phyloP scores from a whole-genome alignment of 371 early-diverging fungal species.

The Mucor mucedo region DNA sequence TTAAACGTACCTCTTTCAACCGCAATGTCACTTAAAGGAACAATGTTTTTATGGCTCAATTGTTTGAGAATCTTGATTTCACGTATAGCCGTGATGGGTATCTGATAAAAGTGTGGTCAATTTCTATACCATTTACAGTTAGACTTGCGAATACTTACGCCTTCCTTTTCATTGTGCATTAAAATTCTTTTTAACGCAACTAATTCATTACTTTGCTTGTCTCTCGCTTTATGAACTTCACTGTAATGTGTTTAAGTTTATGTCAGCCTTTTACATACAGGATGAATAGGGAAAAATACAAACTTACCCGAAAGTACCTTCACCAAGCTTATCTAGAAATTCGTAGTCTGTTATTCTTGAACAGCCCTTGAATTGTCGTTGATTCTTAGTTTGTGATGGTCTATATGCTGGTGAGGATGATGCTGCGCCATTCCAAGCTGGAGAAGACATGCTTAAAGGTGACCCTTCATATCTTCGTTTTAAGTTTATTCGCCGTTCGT shows the following conservation, averaged over 20 bases:
- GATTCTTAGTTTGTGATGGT: conserved; percentile 13
- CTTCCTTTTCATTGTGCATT: conserved; percentile 93
- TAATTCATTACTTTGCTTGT: conserved; percentile 69
- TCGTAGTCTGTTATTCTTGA: conserved; percentile 77
- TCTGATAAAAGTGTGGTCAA: conserved; percentile 33
- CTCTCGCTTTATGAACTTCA: conserved; percentile 87
- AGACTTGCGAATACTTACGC: conserved; percentile 54
- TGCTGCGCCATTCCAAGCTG: conserved; percentile 21
- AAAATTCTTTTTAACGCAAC: conserved; percentile 92
- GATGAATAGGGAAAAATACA: not conserved
- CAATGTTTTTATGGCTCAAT: conserved; percentile 84
- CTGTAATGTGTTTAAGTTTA: conserved; percentile 34
- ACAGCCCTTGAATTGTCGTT: conserved; percentile 55
- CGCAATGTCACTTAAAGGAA: conserved; percentile 84
- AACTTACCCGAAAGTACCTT: conserved; percentile 94
- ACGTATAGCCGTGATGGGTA: conserved; percentile 95
- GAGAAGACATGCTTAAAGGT: conserved; percentile 20
- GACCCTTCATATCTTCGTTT: conserved; percentile 18
- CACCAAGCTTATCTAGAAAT: conserved; percentile 82
- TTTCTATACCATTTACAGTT: not conserved
- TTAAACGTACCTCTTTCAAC: conserved; percentile 59
- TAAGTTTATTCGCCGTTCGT: conserved; percentile 11
- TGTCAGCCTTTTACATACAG: not conserved
- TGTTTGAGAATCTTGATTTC: conserved; percentile 92
- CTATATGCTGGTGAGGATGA: conserved; percentile 28